Conservation (phyloP, 345 rosid genomes). For the Draba incana region DNA sequence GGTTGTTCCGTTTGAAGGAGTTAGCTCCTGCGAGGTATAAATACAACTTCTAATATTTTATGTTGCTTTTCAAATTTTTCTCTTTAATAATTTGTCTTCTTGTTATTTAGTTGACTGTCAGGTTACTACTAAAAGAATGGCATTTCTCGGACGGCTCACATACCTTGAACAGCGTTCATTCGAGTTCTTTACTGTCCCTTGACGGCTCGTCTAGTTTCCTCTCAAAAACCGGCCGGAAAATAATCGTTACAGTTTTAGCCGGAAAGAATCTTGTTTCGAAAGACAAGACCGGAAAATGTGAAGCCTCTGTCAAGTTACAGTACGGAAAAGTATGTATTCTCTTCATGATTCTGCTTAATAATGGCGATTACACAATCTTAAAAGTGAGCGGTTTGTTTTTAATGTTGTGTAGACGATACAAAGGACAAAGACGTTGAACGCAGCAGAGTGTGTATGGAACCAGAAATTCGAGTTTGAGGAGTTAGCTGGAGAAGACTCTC, state of each 20-base stretch:
- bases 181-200: conserved; percentile 53
- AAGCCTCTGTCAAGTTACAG: conserved; percentile 82
- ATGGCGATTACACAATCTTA: not conserved
- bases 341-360: not conserved
- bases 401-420: conserved; percentile 54
- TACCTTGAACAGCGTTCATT: conserved; percentile 51
- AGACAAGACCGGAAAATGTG: conserved; percentile 69
- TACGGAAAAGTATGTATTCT: conserved; percentile 72
- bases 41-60: not conserved
- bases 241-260: conserved; percentile 57
- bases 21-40: conserved; percentile 72
- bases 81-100: not conserved
- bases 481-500: conserved; percentile 78
- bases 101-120: conserved; percentile 67
- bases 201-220: conserved; percentile 58
- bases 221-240: conserved; percentile 74
- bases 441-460: conserved; percentile 62
- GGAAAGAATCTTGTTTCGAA: conserved; percentile 70
- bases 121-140: conserved; percentile 90
- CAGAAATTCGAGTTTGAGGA: conserved; percentile 87
- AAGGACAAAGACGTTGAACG: conserved; percentile 64
- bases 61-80: not conserved
- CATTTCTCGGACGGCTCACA: conserved; percentile 92
- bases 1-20: conserved; percentile 92
- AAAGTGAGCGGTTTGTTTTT: not conserved